Evolutionary conservation across 2,329 filamentous ascomycete species (phyloP), one percentile per base, ranked within the genome.

Genomic region (Iodosphaeria phyllophila): DNA sequence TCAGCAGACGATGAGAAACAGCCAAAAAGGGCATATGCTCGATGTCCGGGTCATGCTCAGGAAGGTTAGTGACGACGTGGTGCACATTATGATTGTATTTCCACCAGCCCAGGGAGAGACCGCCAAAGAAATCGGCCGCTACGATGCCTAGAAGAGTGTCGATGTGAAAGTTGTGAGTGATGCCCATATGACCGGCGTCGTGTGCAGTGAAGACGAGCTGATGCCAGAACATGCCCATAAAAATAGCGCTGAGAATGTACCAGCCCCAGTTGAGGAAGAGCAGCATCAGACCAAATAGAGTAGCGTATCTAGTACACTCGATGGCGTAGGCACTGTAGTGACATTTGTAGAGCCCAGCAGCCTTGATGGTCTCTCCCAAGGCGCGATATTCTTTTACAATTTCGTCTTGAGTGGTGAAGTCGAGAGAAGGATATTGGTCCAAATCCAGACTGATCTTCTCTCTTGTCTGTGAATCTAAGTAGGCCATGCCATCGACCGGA

Each of bases 41-140:
- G 38, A 93, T 95, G 45, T 95, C 86, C 0, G 89, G 86, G 44
- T 95, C 86, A 44, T 95, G 86, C 48, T 93, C 89, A 9, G 84
- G 79, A 21, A 76, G 76, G 47, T 95, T 95, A 11, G 89, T 95
- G 26, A 95, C 76, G 37, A 95, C 83, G 43, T 95, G 86, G 45
- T 95, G 86, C 6, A 93, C 83, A 42, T 95, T 95, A 50, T 95
- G 86, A 45, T 73, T 93, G 32, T 71, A 65, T 52, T 95, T 95
- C 86, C 89, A 98, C 89, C 89, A 98, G 22, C 86, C 80, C 27
- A 92, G 54, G 14, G 82, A 92, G 17, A 98, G 52, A 0, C 89
- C 89, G 18, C 89, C 89, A 12, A 89, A 55, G 39, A 76, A 95
- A 46, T 92, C 77, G 26, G 84, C 83, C 40, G 93, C 76, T 34